Evolutionary conservation across 768 basidiomycete genomes (phyloP).

Genomic region (Xerocomellus chrysenteron): DNA sequence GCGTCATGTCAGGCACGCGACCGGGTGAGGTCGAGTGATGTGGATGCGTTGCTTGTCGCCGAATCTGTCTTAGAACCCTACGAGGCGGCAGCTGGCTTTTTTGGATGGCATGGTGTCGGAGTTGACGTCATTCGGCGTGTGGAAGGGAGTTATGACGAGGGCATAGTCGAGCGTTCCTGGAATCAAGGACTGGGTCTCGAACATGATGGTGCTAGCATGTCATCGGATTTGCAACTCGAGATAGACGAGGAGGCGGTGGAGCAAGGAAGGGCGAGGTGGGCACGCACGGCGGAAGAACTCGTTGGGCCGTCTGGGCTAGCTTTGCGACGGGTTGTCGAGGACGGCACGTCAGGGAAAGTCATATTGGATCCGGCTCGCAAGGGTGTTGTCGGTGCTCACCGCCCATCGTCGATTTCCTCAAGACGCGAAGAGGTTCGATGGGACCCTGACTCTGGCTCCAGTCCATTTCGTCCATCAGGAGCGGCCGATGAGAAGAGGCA

Average conservation of each 20-base stretch:
- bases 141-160: background rate
- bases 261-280: conserved; percentile 22
- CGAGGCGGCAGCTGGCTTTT: conserved; percentile 30
- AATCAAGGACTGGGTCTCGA: background rate
- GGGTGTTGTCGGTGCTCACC: background rate
- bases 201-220: background rate
- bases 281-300: conserved; percentile 16
- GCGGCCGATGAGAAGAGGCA: background rate
- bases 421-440: conserved; percentile 9
- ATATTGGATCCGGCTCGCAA: background rate
- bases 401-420: background rate
- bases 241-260: conserved; percentile 26
- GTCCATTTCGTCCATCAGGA: background rate
- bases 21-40: background rate
- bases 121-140: conserved; percentile 4
- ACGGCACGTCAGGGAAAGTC: background rate
- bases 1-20: background rate
- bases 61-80: conserved; percentile 25
- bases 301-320: conserved; percentile 19
- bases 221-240: conserved; percentile 5
- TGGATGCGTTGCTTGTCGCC: conserved; percentile 9
- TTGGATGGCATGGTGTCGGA: conserved; percentile 28
- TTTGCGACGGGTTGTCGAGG: conserved; percentile 3
- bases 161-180: background rate
- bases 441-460: conserved; percentile 10